phyloP scores from a whole-genome alignment of 164 flowering plant species.

The Magnolia sinica region DNA sequence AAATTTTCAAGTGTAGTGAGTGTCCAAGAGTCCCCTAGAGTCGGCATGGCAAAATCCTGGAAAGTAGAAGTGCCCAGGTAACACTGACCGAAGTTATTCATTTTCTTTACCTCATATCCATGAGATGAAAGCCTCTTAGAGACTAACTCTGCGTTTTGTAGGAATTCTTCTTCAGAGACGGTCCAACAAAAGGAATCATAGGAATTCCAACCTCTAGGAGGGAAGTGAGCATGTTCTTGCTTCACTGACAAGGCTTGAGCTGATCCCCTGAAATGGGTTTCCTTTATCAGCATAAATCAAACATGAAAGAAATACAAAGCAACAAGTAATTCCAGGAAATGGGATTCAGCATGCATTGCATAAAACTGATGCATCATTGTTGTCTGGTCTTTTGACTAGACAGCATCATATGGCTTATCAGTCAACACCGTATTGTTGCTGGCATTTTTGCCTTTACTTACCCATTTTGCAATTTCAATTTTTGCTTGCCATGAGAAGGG shows the following conservation, averaged over 20 bases:
- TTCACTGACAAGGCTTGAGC: slow-evolving; percentile 2
- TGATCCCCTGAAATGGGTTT: slow-evolving; percentile 1
- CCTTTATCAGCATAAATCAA: not conserved
- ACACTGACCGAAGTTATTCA: not conserved
- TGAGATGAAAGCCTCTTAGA: slow-evolving; percentile 41
- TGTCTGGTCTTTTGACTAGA: not conserved
- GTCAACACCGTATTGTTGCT: not conserved
- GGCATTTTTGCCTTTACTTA: not conserved
- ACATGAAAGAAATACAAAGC: not conserved
- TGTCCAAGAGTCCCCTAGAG: not conserved
- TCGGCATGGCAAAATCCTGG: no score
- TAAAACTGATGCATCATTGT: not conserved
- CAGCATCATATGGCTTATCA: not conserved
- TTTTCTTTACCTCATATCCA: slow-evolving; percentile 69
- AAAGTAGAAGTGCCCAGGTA: no score
- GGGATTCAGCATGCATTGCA: not conserved
- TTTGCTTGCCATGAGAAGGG: no score
- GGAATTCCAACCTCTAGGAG: slow-evolving; percentile 98
- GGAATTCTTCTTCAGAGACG: slow-evolving; percentile 75
- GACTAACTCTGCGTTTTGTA: slow-evolving; percentile 63
- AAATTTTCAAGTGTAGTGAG: no score
- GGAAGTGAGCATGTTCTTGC: slow-evolving; percentile 37
- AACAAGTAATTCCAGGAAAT: not conserved
- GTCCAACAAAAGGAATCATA: slow-evolving; percentile 92
- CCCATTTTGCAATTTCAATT: no score